Base-by-base conservation (phyloP, 768 basidiomycete species). In the Punctularia strigosozonata region DNA sequence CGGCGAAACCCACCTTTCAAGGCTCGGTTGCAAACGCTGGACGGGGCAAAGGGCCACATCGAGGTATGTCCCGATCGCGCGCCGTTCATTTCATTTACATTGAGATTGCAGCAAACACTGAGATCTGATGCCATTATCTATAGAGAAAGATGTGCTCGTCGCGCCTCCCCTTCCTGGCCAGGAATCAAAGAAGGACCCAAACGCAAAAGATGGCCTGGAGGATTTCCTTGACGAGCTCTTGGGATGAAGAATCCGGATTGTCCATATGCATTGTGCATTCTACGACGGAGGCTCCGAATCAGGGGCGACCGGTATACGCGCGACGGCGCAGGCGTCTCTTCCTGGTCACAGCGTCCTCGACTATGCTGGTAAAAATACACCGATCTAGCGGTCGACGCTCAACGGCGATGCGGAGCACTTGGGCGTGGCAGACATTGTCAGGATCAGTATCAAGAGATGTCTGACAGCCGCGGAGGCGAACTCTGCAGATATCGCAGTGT, bases 141-240 rank as follows among this genome's bases (percentile, higher is more conserved):
- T 34, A 63, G 65, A 52, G 52, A 56, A 51, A 46, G 46, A 47
- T 3, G 38, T 54, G 23, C 41, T 63, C 13, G 71, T 73, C 38
- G 73, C 76, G 0, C 77, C 77, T 1, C 72, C 71, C 4, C 59
- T 80, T 7, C 75, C 74, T 0, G 56, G 57, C 0, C 63, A 63
- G 18, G 12, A 38, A 4, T 31, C 50, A 39, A 22, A 54, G 48
- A 41, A 57, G 47, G 1, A 63, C 61, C 61, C 66, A 53, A 36
- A 54, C 34, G 60, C 68, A n/a, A 74, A 71, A 46, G 60, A 58
- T 25, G 66, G 75, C 38, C 75, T 85, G 77, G 70, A 84, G 54
- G 77, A 75, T 31, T 85, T 80, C 48, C 56, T 84, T 21, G 81
- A 84, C 43, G 79, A 81, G 25, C 52, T 84, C 3, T 50, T 84